A percentile compares a stretch with the other conserved stretches of the same genome.
phyloP scores from a whole-genome alignment of 2,329 filamentous ascomycete species.

The Capronia coronata region DNA sequence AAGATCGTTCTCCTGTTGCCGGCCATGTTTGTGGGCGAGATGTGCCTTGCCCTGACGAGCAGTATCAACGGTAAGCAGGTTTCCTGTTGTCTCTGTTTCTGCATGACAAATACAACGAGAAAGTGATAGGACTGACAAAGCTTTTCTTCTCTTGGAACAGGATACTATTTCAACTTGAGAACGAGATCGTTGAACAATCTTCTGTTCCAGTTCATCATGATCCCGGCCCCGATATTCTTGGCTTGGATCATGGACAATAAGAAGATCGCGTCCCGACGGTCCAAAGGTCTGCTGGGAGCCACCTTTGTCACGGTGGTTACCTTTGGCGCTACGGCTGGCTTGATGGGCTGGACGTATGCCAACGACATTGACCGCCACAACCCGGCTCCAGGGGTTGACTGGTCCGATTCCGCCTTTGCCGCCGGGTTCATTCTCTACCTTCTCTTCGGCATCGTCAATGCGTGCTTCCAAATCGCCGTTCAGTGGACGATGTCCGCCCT shows the following conservation, averaged over 20 bases:
- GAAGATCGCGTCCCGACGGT: constrained; percentile 21
- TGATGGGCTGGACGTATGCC: constrained; percentile 16
- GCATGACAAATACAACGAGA: neutral
- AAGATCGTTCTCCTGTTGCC: constrained; percentile 17
- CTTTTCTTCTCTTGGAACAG: constrained; percentile 12
- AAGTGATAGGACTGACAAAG: neutral
- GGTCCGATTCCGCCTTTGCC: constrained; percentile 16
- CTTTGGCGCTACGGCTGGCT: constrained; percentile 15
- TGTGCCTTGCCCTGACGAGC: constrained; percentile 12
- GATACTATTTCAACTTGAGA: constrained; percentile 25
- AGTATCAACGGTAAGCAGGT: constrained; percentile 5
- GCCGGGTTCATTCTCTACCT: constrained; percentile 21
- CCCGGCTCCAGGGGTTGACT: constrained; percentile 15
- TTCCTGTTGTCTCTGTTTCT: neutral
- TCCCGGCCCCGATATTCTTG: constrained; percentile 13
- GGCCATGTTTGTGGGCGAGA: constrained; percentile 20
- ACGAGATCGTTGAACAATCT: constrained; percentile 25
- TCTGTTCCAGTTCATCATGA: constrained; percentile 23
- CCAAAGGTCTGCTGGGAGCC: constrained; percentile 18
- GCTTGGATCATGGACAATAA: constrained; percentile 32
- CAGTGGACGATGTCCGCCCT: constrained; percentile 21
- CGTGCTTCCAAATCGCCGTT: constrained; percentile 19
- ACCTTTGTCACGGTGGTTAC: constrained; percentile 15
- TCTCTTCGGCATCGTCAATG: constrained; percentile 18
- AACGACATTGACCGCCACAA: constrained; percentile 16